Evolutionary conservation across 2,329 filamentous ascomycete genomes (phyloP).

Genomic region (Arthrinium phaeospermum): DNA sequence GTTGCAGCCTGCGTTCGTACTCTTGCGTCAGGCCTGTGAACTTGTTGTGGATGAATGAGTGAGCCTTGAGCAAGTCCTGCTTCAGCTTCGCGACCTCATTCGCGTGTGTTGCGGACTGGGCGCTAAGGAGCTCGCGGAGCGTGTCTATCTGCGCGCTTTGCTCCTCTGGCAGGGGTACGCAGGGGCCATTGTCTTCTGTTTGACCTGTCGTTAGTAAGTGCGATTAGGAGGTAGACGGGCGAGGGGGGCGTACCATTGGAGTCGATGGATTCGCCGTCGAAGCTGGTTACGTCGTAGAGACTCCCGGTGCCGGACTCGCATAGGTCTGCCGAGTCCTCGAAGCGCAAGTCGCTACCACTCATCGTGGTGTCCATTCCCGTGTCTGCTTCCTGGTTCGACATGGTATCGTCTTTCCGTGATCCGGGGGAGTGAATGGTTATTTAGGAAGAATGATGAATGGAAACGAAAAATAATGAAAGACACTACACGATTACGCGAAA

Average conservation of each 20-base stretch:
- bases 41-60: not conserved
- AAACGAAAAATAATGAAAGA: too few species aligned
- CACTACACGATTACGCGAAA: too few species aligned
- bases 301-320: not conserved
- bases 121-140: not conserved
- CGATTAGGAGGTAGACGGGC: too few species aligned
- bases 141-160: not conserved
- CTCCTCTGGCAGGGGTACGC: too few species aligned
- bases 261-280: not conserved
- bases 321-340: not conserved
- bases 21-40: not conserved
- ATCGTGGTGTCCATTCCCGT: not conserved
- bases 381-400: not conserved
- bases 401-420: not conserved
- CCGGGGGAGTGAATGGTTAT: too few species aligned
- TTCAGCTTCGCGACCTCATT: not conserved
- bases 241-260: not conserved
- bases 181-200: not conserved
- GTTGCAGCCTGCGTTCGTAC: not conserved
- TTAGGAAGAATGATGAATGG: too few species aligned
- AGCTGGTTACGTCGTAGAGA: not conserved
- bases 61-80: too few species aligned
- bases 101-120: not conserved
- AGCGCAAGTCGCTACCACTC: not conserved
- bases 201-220: too few species aligned